Conservation (phyloP, 306 rosid genomes). For the Quercus variabilis region DNA sequence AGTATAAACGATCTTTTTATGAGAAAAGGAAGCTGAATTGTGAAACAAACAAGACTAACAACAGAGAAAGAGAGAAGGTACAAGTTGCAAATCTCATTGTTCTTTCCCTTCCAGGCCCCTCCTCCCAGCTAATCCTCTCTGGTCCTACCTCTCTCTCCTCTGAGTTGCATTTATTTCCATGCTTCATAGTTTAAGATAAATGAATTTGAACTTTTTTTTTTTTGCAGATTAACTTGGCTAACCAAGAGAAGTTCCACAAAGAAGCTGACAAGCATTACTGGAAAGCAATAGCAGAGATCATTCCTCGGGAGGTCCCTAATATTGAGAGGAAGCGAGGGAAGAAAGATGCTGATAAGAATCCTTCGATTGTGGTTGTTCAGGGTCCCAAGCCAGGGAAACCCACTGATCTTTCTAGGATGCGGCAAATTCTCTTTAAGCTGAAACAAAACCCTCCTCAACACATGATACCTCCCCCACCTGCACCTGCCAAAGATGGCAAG, state of each 20-base stretch:
- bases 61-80: constrained; percentile 90
- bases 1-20: constrained; percentile 62
- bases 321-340: constrained; percentile 93
- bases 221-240: constrained; percentile 55
- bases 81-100: not conserved
- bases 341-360: constrained; percentile 74
- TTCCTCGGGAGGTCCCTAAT: constrained; percentile 86
- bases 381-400: constrained; percentile 98
- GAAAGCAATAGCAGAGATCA: constrained; percentile 91
- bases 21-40: constrained; percentile 75
- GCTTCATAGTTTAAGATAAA: constrained; percentile 19
- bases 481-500: constrained; percentile 54
- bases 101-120: not conserved
- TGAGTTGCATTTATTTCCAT: not conserved
- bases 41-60: constrained; percentile 61
- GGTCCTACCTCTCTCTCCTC: not conserved
- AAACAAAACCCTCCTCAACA: constrained; percentile 83
- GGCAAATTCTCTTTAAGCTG: constrained; percentile 74
- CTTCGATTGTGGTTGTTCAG: constrained; percentile 56
- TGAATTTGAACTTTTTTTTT: constrained; percentile 10
- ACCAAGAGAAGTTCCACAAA: constrained; percentile 94
- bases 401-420: constrained; percentile 86
- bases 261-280: constrained; percentile 90
- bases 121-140: not conserved
- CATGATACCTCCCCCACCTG: constrained; percentile 85